Percentiles rank a stretch among this genome's conserved stretches.
Conservation (phyloP, 2,329 filamentous ascomycete genomes). For the Fusarium sarcochroum region DNA sequence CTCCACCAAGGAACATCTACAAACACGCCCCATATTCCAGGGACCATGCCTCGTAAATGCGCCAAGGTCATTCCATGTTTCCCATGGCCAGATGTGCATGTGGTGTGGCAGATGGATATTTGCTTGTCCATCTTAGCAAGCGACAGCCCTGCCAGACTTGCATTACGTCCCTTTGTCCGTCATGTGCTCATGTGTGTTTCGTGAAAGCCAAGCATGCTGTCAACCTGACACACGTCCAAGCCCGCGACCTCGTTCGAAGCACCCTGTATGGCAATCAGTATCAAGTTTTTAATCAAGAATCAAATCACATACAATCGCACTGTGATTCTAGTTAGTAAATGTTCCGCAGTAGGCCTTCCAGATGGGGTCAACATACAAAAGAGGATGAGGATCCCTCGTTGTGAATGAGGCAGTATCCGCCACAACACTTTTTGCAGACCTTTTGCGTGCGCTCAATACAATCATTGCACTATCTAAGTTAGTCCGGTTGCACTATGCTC, state of each 20-base stretch:
- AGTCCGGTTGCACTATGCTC: background rate
- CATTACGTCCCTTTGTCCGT: constrained; percentile 13
- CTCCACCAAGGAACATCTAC: background rate
- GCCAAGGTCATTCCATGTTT: constrained; percentile 16
- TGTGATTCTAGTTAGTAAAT: constrained; percentile 52
- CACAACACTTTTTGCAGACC: constrained; percentile 78
- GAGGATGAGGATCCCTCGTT: constrained; percentile 84
- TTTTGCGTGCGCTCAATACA: constrained; percentile 82
- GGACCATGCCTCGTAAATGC: constrained; percentile 13
- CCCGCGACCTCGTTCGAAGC: constrained; percentile 54
- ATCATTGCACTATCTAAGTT: constrained; percentile 72
- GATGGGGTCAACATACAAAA: constrained; percentile 58
- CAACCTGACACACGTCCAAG: constrained; percentile 45
- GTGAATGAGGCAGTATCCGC: constrained; percentile 86
- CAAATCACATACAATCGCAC: constrained; percentile 62
- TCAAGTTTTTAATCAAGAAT: background rate
- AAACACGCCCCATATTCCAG: constrained; percentile 21
- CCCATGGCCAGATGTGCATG: constrained; percentile 19
- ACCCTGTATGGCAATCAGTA: constrained; percentile 48
- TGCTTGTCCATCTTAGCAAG: constrained; percentile 10
- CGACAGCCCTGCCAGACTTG: constrained; percentile 6
- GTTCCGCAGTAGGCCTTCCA: background rate
- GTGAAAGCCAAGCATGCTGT: background rate
- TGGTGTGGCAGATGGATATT: constrained; percentile 12
- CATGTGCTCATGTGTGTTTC: too few species aligned